Evolutionary conservation across 1,284 basidiomycete species (phyloP), one percentile per base, ranked within the genome.

Genomic region (Meripilus lineatus): DNA sequence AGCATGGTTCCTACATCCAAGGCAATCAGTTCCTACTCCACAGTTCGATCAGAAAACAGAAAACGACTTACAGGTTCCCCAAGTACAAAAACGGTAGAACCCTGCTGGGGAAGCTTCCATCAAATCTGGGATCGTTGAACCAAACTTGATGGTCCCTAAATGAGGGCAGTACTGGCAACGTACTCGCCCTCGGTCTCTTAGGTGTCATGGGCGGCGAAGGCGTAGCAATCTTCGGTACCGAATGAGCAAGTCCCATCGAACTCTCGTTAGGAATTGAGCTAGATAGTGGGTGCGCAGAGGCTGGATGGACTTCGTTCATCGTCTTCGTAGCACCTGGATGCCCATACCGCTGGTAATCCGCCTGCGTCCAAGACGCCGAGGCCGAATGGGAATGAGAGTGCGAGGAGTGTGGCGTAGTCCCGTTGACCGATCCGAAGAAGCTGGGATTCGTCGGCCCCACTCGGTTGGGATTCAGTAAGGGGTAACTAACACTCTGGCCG

Each of bases 1-100:
- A 0, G 95, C 95, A 54, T 98, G 95, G 58, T 91, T 90, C 57
- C 88, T 90, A 61, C 14, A 41, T 10, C 5, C n/a, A 34, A 15
- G 22, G 24, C 35, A 13, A 44, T 18, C 21, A 44, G 30, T n/a
- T 24, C 5, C 23, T 14, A 44, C 5, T 30, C 2, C n/a, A 14
- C 21, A 33, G 32, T 22, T 23, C 11, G 28, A 34, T 33, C 18
- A 42, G 21, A 34, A 44, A 44, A 38, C 42, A 38, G 46, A 48
- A 47, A 46, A 47, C 50, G 13, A 80, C 88, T 64, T 59, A 90
- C 86, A 96, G 62, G 64, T 97, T 97, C 43, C 95, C 94, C 37
- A 99, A 79, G 68, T 98, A 99, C 57, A 99, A 74, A 70, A 93
- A 95, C 32, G 92, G 91, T 48, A 97, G 65, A 51, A 99, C 93